Percentiles rank a stretch among this genome's conserved stretches.
phyloP scores from a whole-genome alignment of 2,329 filamentous ascomycete species.

The Cladophialophora chaetospira region DNA sequence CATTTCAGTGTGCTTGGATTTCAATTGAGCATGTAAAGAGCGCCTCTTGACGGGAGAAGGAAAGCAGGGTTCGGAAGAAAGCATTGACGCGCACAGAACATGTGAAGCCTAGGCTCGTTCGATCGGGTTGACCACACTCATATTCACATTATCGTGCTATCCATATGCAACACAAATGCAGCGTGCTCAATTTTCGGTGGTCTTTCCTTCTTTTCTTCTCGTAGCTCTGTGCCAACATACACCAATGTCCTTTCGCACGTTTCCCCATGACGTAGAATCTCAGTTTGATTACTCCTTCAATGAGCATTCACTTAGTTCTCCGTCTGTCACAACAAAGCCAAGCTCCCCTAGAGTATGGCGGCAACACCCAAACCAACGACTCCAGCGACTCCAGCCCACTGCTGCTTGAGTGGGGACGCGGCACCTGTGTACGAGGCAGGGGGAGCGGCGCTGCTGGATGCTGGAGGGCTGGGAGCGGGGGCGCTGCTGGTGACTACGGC shows the following conservation, averaged over 20 bases:
- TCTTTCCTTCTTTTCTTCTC: neutral
- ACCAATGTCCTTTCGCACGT: neutral
- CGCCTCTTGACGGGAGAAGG: no score
- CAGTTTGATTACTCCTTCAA: no score
- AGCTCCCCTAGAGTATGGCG: slow-evolving; percentile 15
- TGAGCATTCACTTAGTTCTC: no score
- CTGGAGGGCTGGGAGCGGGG: neutral
- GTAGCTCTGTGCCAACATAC: neutral
- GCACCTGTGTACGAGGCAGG: slow-evolving; percentile 23
- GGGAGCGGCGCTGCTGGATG: slow-evolving; percentile 10
- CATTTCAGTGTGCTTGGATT: no score
- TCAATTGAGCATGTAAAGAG: no score
- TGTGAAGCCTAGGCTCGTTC: neutral
- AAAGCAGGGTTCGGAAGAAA: no score
- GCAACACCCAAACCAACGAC: slow-evolving; percentile 23
- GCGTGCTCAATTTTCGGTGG: neutral
- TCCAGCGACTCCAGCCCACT: slow-evolving; percentile 22
- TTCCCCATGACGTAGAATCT: no score
- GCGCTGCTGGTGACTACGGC: slow-evolving; percentile 1
- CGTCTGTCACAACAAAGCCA: neutral
- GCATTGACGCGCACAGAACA: neutral
- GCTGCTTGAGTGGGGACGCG: slow-evolving; percentile 19
- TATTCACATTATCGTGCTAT: no score
- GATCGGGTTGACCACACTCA: neutral
- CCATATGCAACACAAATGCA: no score